Percentiles rank a stretch among this genome's conserved stretches.
Evolutionary conservation across 306 rosid species (phyloP).

Genomic region (Castanea crenata): DNA sequence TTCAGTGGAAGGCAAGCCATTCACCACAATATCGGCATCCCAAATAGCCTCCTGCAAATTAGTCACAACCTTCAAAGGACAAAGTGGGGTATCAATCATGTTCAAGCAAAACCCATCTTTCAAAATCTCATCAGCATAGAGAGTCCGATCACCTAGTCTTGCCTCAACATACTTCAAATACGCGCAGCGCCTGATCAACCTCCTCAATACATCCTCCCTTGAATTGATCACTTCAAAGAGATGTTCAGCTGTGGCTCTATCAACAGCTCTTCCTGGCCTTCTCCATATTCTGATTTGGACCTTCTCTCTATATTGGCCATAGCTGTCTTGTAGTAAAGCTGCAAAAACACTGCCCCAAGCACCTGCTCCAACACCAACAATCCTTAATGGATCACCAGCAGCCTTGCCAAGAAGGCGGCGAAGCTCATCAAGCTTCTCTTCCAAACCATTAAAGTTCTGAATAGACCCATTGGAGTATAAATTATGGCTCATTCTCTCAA

Average conservation of each 20-base stretch:
- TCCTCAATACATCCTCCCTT: slow-evolving; percentile 80
- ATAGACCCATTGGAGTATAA: slow-evolving; percentile 56
- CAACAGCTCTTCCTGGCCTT: slow-evolving; percentile 68
- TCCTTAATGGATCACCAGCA: slow-evolving; percentile 70
- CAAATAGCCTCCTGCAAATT: slow-evolving; percentile 98
- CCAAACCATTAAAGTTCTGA: slow-evolving; percentile 55
- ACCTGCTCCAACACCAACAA: slow-evolving; percentile 90
- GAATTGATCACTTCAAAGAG: slow-evolving; percentile 87
- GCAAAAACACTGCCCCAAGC: slow-evolving; percentile 98
- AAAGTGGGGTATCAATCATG: slow-evolving; percentile 90
- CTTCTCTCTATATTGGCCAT: slow-evolving; percentile 81
- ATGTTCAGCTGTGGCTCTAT: slow-evolving; percentile 73
- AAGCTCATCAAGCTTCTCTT: slow-evolving; percentile 74
- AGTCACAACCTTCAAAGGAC: slow-evolving; percentile 87
- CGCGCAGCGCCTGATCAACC: slow-evolving; percentile 84
- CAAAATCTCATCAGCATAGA: slow-evolving; percentile 82
- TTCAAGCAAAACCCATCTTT: slow-evolving; percentile 92
- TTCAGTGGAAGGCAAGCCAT: slow-evolving; percentile 94
- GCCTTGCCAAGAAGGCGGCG: slow-evolving; percentile 44
- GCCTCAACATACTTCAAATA: slow-evolving; percentile 91
- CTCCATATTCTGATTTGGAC: slow-evolving; percentile 84
- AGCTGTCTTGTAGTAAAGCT: slow-evolving; percentile 71
- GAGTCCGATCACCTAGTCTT: slow-evolving; percentile 84
- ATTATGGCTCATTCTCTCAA: slow-evolving; percentile 28
- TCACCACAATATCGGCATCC: slow-evolving; percentile 97